These are phyloP conservation scores for Orobanche coerulescens DNA, from an alignment of 257 asterid species.

Conservation along the genomic window DNA sequence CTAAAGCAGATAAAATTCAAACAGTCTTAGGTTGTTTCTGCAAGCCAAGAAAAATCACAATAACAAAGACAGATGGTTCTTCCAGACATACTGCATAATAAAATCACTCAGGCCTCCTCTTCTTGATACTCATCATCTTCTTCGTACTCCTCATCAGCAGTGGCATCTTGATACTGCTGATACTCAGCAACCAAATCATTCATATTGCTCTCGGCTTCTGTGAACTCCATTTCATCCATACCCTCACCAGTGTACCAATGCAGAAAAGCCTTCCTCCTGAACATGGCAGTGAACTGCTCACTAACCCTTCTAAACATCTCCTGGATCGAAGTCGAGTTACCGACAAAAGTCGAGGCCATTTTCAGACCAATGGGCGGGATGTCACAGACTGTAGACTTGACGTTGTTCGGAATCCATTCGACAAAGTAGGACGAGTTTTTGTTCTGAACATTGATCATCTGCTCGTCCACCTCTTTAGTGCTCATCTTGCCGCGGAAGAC, in stretches of 20 bases:
- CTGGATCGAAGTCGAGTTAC: slow-evolving; percentile 45
- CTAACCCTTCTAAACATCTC: slow-evolving; percentile 48
- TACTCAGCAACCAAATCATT: slow-evolving; percentile 45
- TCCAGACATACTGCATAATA: too few species aligned
- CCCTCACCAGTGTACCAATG: slow-evolving; percentile 51
- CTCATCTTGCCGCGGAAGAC: slow-evolving; percentile 53
- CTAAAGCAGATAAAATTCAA: too few species aligned
- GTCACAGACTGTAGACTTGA: slow-evolving; percentile 47
- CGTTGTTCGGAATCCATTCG: slow-evolving; percentile 47
- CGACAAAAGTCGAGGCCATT: slow-evolving; percentile 41
- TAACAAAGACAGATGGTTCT: too few species aligned
- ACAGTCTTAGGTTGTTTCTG: too few species aligned
- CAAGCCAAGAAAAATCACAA: too few species aligned
- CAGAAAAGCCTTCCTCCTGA: slow-evolving; percentile 39
- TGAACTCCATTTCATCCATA: slow-evolving; percentile 47
- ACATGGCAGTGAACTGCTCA: slow-evolving; percentile 47
- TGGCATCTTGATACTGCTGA: slow-evolving; percentile 48
- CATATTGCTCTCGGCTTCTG: slow-evolving; percentile 47
- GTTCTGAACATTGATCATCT: slow-evolving; percentile 44
- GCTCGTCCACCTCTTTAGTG: slow-evolving; percentile 43
- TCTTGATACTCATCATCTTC: slow-evolving; percentile 27
- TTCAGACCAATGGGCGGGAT: slow-evolving; percentile 45
- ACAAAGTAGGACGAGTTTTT: slow-evolving; percentile 46
- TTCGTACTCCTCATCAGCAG: slow-evolving; percentile 48
- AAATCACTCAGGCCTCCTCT: slow-evolving; percentile 27